These are phyloP conservation scores for Allantophomopsis cytisporea DNA, from an alignment of 2,329 filamentous ascomycete species.

Conservation along the genomic window DNA sequence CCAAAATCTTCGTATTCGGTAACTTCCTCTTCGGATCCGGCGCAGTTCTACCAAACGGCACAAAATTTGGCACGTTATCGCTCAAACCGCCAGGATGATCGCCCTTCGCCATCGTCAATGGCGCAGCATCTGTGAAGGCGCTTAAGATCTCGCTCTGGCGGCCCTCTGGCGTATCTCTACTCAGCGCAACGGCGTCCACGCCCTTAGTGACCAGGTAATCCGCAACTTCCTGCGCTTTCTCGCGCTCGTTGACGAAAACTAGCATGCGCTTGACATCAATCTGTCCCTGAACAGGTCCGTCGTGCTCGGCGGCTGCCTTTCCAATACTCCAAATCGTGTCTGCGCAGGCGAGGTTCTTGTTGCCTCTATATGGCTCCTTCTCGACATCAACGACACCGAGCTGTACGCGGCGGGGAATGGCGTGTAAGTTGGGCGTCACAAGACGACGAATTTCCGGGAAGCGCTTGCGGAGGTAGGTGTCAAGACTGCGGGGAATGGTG, in stretches of 20 bases:
- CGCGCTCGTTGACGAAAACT: slow-evolving; percentile 93
- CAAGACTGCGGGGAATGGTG: slow-evolving; percentile 82
- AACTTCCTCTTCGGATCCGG: slow-evolving; percentile 25
- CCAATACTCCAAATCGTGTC: slow-evolving; percentile 92
- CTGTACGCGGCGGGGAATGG: slow-evolving; percentile 88
- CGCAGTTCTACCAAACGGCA: slow-evolving; percentile 12
- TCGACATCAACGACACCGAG: slow-evolving; percentile 86
- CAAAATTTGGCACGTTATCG: slow-evolving; percentile 19
- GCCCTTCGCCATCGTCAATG: slow-evolving; percentile 17
- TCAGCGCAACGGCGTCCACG: slow-evolving; percentile 75
- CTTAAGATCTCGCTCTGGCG: slow-evolving; percentile 66
- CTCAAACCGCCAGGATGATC: slow-evolving; percentile 24
- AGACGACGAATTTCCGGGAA: slow-evolving; percentile 78
- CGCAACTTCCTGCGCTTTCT: slow-evolving; percentile 71
- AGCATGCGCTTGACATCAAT: slow-evolving; percentile 72
- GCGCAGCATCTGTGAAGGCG: slow-evolving; percentile 47
- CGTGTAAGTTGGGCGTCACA: slow-evolving; percentile 90
- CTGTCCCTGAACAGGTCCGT: slow-evolving; percentile 37
- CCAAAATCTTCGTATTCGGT: slow-evolving; percentile 75
- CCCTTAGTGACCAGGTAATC: slow-evolving; percentile 71
- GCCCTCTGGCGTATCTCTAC: slow-evolving; percentile 68
- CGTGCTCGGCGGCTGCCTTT: slow-evolving; percentile 51
- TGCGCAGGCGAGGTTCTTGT: slow-evolving; percentile 85
- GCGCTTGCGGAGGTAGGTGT: slow-evolving; percentile 66
- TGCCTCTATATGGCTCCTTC: slow-evolving; percentile 84